Percentiles rank a stretch among this genome's conserved stretches.
Conservation (phyloP, 495 filamentous ascomycete species). For the Hyaloscypha bicolor region DNA sequence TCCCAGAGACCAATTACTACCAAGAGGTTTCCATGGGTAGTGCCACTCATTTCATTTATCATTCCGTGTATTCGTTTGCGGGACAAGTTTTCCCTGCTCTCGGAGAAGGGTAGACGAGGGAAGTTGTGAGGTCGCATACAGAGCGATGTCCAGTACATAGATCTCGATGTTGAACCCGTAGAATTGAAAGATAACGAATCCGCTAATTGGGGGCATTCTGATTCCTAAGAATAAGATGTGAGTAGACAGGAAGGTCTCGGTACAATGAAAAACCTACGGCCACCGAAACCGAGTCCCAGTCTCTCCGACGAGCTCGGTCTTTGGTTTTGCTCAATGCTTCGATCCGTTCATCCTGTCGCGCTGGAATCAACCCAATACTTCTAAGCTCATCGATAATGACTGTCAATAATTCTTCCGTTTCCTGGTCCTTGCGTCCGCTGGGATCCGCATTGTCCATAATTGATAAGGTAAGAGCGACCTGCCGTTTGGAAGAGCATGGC, state of each 20-base stretch:
- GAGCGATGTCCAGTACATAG: not conserved
- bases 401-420: not conserved
- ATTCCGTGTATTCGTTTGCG: conserved; percentile 2
- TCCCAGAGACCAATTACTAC: conserved; percentile 33
- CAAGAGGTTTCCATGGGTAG: conserved; percentile 2
- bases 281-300: not conserved
- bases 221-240: not conserved
- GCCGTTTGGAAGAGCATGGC: not conserved
- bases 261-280: not conserved
- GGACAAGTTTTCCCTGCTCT: not conserved
- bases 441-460: not conserved
- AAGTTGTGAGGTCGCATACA: conserved; percentile 8
- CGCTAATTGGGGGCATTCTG: not conserved
- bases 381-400: not conserved
- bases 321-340: not conserved
- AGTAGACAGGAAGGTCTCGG: not conserved
- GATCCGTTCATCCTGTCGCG: conserved; percentile 3
- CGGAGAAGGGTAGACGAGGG: conserved; percentile 7
- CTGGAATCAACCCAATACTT: not conserved
- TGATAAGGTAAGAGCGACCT: not conserved
- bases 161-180: not conserved
- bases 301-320: not conserved
- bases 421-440: not conserved
- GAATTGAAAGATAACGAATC: not conserved
- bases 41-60: conserved; percentile 6